phyloP scores from a whole-genome alignment of 371 early-diverging fungal genomes.

The Coemansia linderi region DNA sequence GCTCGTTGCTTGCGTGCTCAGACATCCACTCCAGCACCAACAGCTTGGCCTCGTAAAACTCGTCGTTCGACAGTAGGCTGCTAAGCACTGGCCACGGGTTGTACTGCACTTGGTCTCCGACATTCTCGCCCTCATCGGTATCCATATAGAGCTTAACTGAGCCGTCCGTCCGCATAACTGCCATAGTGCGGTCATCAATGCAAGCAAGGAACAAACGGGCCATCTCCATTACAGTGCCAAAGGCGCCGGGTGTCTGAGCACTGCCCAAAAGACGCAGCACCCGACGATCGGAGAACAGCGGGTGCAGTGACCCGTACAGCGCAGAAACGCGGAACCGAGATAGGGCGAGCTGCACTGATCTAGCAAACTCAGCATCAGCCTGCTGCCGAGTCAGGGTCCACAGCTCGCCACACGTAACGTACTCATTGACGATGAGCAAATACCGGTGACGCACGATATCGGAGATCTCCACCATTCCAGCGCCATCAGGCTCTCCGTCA shows the following conservation, averaged over 20 bases:
- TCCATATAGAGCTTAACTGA: conserved; percentile 30
- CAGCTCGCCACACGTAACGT: conserved; percentile 39
- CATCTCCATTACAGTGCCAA: conserved; percentile 40
- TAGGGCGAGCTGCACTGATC: conserved; percentile 16
- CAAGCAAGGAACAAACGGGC: conserved; percentile 37
- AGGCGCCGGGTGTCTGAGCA: conserved; percentile 36
- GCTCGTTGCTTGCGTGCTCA: conserved; percentile 30
- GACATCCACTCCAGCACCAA: conserved; percentile 42
- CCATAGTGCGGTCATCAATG: conserved; percentile 30
- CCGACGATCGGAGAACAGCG: conserved; percentile 16
- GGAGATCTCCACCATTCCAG: background rate
- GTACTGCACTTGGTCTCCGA: conserved; percentile 27
- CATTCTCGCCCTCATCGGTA: background rate
- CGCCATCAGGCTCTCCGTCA: background rate
- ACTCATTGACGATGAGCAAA: conserved; percentile 45
- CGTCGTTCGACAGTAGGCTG: conserved; percentile 23
- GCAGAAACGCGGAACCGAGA: conserved; percentile 47
- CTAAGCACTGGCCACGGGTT: conserved; percentile 34
- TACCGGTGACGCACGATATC: conserved; percentile 42
- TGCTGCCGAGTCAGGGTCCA: conserved; percentile 24
- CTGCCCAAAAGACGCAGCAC: conserved; percentile 10
- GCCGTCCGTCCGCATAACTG: conserved; percentile 32
- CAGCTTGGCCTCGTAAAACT: conserved; percentile 47
- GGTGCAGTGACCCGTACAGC: conserved; percentile 47
- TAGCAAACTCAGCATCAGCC: conserved; percentile 17